Evolutionary conservation across 202 grass and related monocot genomes (phyloP), one percentile per base, ranked within the genome.

Genomic region (Bolboschoenoplectus hybrid): DNA sequence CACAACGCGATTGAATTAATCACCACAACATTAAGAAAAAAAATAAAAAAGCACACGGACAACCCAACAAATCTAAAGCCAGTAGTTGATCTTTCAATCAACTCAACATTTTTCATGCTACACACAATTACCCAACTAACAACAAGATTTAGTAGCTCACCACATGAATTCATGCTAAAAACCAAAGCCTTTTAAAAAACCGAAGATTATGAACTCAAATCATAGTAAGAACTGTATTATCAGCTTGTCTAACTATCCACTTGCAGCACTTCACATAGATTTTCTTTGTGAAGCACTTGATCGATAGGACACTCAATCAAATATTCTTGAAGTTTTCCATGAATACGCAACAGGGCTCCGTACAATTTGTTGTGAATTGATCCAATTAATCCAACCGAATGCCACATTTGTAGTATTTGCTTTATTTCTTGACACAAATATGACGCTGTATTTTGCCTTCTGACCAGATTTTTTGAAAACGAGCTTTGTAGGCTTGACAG

Each of bases 321-420:
- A 35, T 57, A 26, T 73, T 84, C 65, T 85, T 65, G 89, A 86
- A 94, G 4, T 85, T 69, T 86, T 92, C 96, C 96, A 98, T 66
- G 87, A 80, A 81, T 90, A 94, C 0, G 87, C 89, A 39, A 96
- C 87, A 0, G 91, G 91, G 38, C 96, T 96, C 38, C 85, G 90
- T 49, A 94, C 93, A 17, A 86, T 63, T 40, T 94, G 89, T 20
- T 94, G 79, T 5, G 85, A 26, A 10, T 85, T 94, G 64, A 36
- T 81, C 96, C 96, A 98, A 68, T 80, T 87, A 71, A 98, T 92
- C 96, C 91, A 95, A 46, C 96, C 93, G 41, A 98, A 98, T 67
- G 91, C 90, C 0, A 71, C 73, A 62, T 86, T 91, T 20, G 4
- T 20, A 7, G 10, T 75, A 63, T 68, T 81, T 34, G 69, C 49